Evolutionary conservation across 768 basidiomycete species (phyloP), one percentile per base, ranked within the genome.

Genomic region (Pholiota conissans): DNA sequence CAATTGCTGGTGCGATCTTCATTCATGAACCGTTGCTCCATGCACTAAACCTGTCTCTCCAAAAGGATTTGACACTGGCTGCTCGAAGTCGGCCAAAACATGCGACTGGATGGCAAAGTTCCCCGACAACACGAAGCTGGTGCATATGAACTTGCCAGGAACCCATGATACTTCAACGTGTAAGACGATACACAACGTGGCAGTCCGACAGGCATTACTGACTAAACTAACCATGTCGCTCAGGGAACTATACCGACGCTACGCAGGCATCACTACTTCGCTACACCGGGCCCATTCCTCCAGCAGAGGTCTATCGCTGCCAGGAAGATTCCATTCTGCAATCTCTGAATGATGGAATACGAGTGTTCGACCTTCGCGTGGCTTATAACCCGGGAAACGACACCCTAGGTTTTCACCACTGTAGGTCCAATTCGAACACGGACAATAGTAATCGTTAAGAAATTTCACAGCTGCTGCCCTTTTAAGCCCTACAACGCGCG

Each of bases 101-200:
- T 76, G 71, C 61, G 64, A 80, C 56, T 79, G 79, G 80, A 80
- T 82, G 81, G 71, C 76, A 6, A 71, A 67, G 27, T 55, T 79
- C 32, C 64, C 74, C 2, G 80, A 81, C 60, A 71, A 61, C 37
- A 81, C 76, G 0, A 67, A 65, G 53, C 64, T 83, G 1, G 77
- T 78, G 8, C 74, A 76, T 37, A 78, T 82, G 76, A 82, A 80
- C 60, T 60, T 83, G n/a, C 81, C 80, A 10, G 81, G 80, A 27
- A 79, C 78, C 2, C 81, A 83, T 57, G 81, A 83, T 65, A 71
- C 79, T 0, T 69, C 77, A 1, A 81, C 81, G 10, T 77, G 79
- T 77, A 64, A 28, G 70, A 56, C 39, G 42, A 26, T 58, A 6
- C 30, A 24, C 27, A 24, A 20, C 27, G 8, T 16, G 8, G 6